Percentiles rank a stretch among this genome's conserved stretches.
phyloP scores from a whole-genome alignment of 306 rosid genomes.

The Mimosa bimucronata region DNA sequence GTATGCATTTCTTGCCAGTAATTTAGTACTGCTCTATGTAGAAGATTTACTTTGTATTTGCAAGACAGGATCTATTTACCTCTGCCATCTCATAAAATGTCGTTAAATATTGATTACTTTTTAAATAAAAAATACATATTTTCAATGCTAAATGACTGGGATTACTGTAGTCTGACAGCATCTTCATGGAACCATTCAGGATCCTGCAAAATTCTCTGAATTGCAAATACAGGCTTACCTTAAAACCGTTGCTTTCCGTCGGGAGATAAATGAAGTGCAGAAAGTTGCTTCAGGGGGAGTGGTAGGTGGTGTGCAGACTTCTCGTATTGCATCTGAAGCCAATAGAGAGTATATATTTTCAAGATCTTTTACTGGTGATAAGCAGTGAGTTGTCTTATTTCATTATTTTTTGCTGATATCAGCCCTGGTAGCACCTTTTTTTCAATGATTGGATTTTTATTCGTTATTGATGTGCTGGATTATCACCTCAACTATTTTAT shows the following conservation, averaged over 20 bases:
- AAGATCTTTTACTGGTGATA: conserved; percentile 88
- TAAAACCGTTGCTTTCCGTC: conserved; percentile 95
- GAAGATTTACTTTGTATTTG: background rate
- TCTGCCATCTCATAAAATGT: background rate
- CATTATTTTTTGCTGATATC: conserved; percentile 19
- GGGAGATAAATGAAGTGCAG: conserved; percentile 92
- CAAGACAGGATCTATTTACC: conserved; percentile 25
- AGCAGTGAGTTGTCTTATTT: conserved; percentile 63
- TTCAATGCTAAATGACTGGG: conserved; percentile 21
- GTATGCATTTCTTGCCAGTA: conserved; percentile 28
- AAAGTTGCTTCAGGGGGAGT: conserved; percentile 85
- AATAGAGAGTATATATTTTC: conserved; percentile 93
- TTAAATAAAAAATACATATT: conserved; percentile 18
- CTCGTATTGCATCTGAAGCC: conserved; percentile 92
- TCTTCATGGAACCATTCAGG: conserved; percentile 60
- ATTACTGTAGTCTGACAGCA: conserved; percentile 11
- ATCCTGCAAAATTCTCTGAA: conserved; percentile 91
- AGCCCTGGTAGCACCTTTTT: conserved; percentile 16
- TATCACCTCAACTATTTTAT: conserved; percentile 21
- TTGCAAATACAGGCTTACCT: conserved; percentile 94
- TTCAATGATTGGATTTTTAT: conserved; percentile 15
- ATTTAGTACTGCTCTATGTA: background rate
- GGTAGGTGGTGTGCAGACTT: conserved; percentile 84
- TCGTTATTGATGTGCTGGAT: conserved; percentile 25
- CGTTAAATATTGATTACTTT: background rate